Evolutionary conservation across 495 filamentous ascomycete genomes (phyloP), one percentile per base, ranked within the genome.

Genomic region (Aspergillus sparsus): DNA sequence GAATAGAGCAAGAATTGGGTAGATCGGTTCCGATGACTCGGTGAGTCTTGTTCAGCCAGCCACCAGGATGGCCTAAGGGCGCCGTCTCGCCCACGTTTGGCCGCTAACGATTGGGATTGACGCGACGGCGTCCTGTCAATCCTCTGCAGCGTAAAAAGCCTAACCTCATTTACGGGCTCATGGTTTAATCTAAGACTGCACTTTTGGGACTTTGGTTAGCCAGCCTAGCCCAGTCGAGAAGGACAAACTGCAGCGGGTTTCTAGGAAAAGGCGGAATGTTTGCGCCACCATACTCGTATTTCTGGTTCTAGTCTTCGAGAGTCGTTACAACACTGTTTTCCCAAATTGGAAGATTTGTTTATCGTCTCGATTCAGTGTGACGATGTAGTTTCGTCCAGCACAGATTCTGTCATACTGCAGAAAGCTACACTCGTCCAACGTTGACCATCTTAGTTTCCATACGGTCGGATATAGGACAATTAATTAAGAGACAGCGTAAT

Each of bases 21-120:
- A 10, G 37, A 41, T 41, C 37, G 44, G 15, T n/a, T 47, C 15
- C 10, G 10, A 5, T 6, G 49, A 34, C 49, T 47, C 49, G 49
- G 57, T 59, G 57, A 59, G 39, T n/a, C 37, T 51, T 31, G 49
- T 42, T 53, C 49, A 59, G 57, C 49, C 49, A 53, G 49, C 49
- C 57, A 53, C 57, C 21, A 13, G 1, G 7, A 27, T 31, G 11
- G 34, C 27, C 21, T 8, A 34, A 12, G 21, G 21, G 21, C 21
- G 15, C 33, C 11, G 7, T 13, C 54, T 49, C 7, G 31, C 13
- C 49, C 18, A 13, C 32, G 53, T 15, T 34, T 33, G 33, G 15
- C 21, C 21, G 21, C 21, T 27, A 27, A 27, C 21, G 21, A 27
- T 5, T 13, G 47, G 8, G 36, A 49, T 59, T 36, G 34, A 33